Evolutionary conservation across 371 early-diverging fungal species (phyloP).

Genomic region (Zychaea mexicana): DNA sequence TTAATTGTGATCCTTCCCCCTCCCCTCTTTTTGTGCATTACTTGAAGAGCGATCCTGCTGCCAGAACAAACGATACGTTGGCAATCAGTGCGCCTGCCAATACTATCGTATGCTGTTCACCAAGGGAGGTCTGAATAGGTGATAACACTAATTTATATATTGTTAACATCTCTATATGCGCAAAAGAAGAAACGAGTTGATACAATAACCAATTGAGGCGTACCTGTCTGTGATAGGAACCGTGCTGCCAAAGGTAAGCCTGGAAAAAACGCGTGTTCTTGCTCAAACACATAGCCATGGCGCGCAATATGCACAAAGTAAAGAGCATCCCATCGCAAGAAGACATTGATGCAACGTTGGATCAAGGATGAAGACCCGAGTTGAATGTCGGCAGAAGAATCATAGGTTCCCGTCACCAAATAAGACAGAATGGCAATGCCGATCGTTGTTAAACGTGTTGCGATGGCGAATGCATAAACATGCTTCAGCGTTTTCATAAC

Average conservation of each 20-base stretch:
- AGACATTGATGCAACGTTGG: conserved; percentile 39
- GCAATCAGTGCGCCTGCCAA: conserved; percentile 72
- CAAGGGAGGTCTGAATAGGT: conserved; percentile 48
- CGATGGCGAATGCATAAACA: conserved; percentile 32
- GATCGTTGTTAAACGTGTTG: conserved; percentile 27
- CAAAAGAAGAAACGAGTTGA: neutral
- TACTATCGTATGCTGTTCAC: conserved; percentile 47
- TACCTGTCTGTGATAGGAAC: conserved; percentile 50
- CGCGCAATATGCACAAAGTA: conserved; percentile 86
- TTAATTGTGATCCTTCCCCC: neutral
- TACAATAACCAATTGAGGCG: conserved; percentile 1
- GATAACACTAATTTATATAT: conserved; percentile 41
- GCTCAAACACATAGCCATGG: conserved; percentile 85
- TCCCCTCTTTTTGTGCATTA: conserved; percentile 14
- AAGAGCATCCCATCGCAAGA: conserved; percentile 92
- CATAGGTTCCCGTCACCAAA: conserved; percentile 35
- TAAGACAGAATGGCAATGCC: conserved; percentile 22
- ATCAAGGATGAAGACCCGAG: conserved; percentile 13
- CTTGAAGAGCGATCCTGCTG: conserved; percentile 75
- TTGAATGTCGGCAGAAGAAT: conserved; percentile 44
- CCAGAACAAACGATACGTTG: conserved; percentile 77
- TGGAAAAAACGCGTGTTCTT: conserved; percentile 94
- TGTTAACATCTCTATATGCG: neutral
- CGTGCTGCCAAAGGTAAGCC: conserved; percentile 71
- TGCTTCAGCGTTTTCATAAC: conserved; percentile 3